Conservation (phyloP, 306 rosid species). For the Styphnolobium japonicum region DNA sequence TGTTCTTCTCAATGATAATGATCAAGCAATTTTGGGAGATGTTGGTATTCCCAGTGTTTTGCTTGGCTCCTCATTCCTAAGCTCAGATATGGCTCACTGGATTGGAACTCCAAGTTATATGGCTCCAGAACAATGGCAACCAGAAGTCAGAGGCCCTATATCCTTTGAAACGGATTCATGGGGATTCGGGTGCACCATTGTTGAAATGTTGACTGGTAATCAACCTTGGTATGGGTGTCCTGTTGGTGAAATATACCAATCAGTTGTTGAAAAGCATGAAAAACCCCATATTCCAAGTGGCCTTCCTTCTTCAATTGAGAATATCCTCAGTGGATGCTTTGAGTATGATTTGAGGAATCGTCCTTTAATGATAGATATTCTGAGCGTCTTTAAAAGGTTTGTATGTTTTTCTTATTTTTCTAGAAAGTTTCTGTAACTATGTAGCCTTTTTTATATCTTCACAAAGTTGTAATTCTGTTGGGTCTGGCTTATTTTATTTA, state of each 20-base stretch:
- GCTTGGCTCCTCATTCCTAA: conserved; percentile 56
- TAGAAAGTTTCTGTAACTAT: not conserved
- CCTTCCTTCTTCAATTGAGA: conserved; percentile 77
- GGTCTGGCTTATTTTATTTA: not conserved
- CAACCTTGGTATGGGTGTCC: conserved; percentile 83
- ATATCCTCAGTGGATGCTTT: conserved; percentile 79
- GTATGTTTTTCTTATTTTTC: not conserved
- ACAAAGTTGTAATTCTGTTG: conserved; percentile 2
- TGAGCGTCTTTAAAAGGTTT: conserved; percentile 69
- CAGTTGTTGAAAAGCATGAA: conserved; percentile 70
- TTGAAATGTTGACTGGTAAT: conserved; percentile 88
- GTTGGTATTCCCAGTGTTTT: conserved; percentile 78
- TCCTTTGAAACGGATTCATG: conserved; percentile 90
- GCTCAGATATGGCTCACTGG: conserved; percentile 60
- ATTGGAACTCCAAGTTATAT: conserved; percentile 92
- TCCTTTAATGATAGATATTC: conserved; percentile 67
- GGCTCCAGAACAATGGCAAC: conserved; percentile 98
- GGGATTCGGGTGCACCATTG: conserved; percentile 88
- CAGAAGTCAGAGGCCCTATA: conserved; percentile 84
- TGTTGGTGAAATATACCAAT: conserved; percentile 52
- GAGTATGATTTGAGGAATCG: conserved; percentile 92
- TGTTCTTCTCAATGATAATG: conserved; percentile 61
- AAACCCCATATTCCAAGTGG: conserved; percentile 76
- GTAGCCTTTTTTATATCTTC: not conserved
- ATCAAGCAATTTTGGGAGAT: conserved; percentile 82